A percentile compares a stretch with the other conserved stretches of the same genome.
Evolutionary conservation across 768 basidiomycete species (phyloP).

Genomic region (Mycena sanguinolenta): DNA sequence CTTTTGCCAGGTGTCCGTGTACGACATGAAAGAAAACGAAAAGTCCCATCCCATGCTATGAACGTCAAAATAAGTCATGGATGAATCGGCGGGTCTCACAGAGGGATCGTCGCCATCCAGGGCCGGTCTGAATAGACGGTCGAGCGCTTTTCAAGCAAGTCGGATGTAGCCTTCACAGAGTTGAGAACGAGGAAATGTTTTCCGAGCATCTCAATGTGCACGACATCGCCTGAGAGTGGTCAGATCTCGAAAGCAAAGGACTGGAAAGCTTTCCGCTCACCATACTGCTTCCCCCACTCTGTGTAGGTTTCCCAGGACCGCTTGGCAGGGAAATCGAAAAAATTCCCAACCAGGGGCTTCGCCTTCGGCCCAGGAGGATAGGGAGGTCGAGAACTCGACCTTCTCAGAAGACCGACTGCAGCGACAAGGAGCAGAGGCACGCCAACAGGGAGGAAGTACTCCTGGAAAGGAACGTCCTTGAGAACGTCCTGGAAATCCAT

Average conservation of each 20-base stretch:
- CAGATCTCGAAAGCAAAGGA: no score
- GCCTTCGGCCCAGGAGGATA: conserved; percentile 43
- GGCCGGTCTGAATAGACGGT: conserved; percentile 24
- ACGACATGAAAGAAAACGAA: conserved; percentile 43
- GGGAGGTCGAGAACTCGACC: conserved; percentile 35
- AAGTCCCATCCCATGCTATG: conserved; percentile 52
- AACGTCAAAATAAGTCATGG: background rate
- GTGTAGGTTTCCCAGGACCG: conserved; percentile 51
- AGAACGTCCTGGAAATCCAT: no score
- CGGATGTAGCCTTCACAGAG: conserved; percentile 1
- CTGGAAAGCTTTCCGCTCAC: conserved; percentile 26
- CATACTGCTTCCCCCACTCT: conserved; percentile 49
- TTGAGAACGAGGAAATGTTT: conserved; percentile 14
- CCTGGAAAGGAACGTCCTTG: background rate
- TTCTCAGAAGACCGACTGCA: background rate
- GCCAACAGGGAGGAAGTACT: background rate
- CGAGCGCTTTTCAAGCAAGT: no score
- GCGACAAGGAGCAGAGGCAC: background rate
- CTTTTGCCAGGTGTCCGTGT: conserved; percentile 47
- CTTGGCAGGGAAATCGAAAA: conserved; percentile 41
- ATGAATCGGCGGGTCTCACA: conserved; percentile 10
- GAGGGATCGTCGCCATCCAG: background rate
- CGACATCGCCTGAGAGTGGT: background rate
- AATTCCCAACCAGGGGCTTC: conserved; percentile 39
- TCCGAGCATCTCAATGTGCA: background rate